Conservation (phyloP, 2,329 filamentous ascomycete genomes). For the Venturia nashicola region DNA sequence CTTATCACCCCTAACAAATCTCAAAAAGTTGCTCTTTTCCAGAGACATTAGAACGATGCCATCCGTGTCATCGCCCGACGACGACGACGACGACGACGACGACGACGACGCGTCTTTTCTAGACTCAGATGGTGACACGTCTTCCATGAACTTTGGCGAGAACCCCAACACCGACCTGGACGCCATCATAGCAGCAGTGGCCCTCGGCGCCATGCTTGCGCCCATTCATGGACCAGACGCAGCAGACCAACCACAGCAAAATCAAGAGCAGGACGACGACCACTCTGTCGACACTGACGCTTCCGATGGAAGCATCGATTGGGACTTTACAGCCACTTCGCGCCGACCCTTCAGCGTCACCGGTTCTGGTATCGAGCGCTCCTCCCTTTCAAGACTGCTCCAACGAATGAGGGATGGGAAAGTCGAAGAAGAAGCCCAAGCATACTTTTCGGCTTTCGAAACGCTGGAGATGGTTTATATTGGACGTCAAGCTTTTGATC, state of each 20-base stretch:
- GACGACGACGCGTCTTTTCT: background rate
- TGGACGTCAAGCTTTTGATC: background rate
- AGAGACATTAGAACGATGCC: background rate
- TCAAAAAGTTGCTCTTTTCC: background rate
- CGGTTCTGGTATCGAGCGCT: background rate
- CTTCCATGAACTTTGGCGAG: background rate
- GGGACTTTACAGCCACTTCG: background rate
- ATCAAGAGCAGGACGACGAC: background rate
- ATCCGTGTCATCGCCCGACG: background rate
- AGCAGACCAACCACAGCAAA: background rate
- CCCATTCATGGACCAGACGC: background rate
- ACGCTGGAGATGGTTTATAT: background rate
- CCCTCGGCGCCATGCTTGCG: background rate
- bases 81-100: background rate
- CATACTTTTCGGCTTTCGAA: background rate
- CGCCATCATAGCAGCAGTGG: background rate
- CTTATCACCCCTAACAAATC: background rate
- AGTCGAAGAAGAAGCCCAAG: background rate
- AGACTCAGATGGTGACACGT: background rate
- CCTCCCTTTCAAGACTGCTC: background rate
- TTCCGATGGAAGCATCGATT: background rate
- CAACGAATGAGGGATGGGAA: background rate
- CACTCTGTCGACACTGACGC: background rate
- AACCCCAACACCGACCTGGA: background rate
- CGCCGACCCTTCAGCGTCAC: background rate